Percentiles rank a stretch among this genome's conserved stretches.
Conservation (phyloP, 2,329 filamentous ascomycete genomes). For the Xylaria sp. region DNA sequence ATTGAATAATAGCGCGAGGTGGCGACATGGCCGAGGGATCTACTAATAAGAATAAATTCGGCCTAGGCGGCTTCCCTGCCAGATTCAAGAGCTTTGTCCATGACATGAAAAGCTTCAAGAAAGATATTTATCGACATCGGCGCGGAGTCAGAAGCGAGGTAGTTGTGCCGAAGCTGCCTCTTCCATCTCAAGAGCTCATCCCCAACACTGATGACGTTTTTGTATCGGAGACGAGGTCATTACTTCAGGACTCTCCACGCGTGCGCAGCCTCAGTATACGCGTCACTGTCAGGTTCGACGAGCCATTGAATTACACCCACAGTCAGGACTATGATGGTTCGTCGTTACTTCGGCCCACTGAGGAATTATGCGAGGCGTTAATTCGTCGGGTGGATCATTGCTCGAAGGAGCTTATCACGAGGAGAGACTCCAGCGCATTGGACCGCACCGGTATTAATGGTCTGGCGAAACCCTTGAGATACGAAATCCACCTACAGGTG, state of each 20-base stretch:
- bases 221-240: slow-evolving; percentile 31
- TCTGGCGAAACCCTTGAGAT: slow-evolving; percentile 57
- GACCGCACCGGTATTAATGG: slow-evolving; percentile 52
- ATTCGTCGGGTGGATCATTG: slow-evolving; percentile 62
- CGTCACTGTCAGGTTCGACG: slow-evolving; percentile 58
- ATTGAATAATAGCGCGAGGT: neutral
- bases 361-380: slow-evolving; percentile 61
- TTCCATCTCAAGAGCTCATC: slow-evolving; percentile 23
- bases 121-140: slow-evolving; percentile 34
- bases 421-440: slow-evolving; percentile 60
- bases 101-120: slow-evolving; percentile 44
- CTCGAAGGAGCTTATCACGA: slow-evolving; percentile 63
- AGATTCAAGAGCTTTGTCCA: slow-evolving; percentile 45
- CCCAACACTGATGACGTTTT: slow-evolving; percentile 8
- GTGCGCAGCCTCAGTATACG: slow-evolving; percentile 53
- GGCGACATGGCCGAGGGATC: slow-evolving; percentile 32
- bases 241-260: slow-evolving; percentile 36
- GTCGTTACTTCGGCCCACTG: slow-evolving; percentile 54
- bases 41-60: slow-evolving; percentile 36
- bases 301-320: slow-evolving; percentile 57
- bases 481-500: slow-evolving; percentile 60
- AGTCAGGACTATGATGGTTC: slow-evolving; percentile 60
- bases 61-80: slow-evolving; percentile 40
- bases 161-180: slow-evolving; percentile 20
- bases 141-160: slow-evolving; percentile 38